phyloP scores from a whole-genome alignment of 352 stramenopile species.

The Globisporangium abappressorium region DNA sequence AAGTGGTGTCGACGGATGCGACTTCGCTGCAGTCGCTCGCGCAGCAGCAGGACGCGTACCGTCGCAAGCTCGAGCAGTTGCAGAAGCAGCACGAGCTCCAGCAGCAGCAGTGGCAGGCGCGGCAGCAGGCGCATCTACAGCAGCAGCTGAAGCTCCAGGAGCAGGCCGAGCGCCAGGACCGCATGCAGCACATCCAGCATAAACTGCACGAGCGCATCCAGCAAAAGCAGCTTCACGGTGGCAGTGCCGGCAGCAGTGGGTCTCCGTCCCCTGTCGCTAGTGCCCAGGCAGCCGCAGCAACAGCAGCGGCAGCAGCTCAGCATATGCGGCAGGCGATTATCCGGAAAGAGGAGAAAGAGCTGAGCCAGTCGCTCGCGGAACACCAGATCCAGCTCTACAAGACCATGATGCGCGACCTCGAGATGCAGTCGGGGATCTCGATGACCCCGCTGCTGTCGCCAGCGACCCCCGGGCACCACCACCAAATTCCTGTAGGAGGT shows the following conservation, averaged over 20 bases:
- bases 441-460: slow-evolving; percentile 5
- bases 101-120: slow-evolving; percentile 7
- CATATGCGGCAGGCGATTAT: slow-evolving; percentile 16
- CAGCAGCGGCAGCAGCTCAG: neutral
- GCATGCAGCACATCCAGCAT: slow-evolving; percentile 46
- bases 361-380: slow-evolving; percentile 19
- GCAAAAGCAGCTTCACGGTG: slow-evolving; percentile 16
- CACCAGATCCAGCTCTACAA: slow-evolving; percentile 32
- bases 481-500: slow-evolving; percentile 25
- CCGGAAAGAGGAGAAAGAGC: slow-evolving; percentile 7
- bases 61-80: slow-evolving; percentile 27
- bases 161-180: slow-evolving; percentile 14
- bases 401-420: slow-evolving; percentile 42
- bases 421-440: slow-evolving; percentile 26
- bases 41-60: slow-evolving; percentile 40
- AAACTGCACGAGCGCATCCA: slow-evolving; percentile 37
- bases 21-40: slow-evolving; percentile 28
- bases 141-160: slow-evolving; percentile 15
- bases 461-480: slow-evolving; percentile 11
- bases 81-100: slow-evolving; percentile 23
- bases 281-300: neutral
- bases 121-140: slow-evolving; percentile 22
- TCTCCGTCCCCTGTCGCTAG: neutral
- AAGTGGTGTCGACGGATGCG: neutral
- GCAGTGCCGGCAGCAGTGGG: neutral